Evolutionary conservation across 208 protist species (phyloP), one percentile per base, ranked within the genome.

Genomic region (Strigomonas galati): DNA sequence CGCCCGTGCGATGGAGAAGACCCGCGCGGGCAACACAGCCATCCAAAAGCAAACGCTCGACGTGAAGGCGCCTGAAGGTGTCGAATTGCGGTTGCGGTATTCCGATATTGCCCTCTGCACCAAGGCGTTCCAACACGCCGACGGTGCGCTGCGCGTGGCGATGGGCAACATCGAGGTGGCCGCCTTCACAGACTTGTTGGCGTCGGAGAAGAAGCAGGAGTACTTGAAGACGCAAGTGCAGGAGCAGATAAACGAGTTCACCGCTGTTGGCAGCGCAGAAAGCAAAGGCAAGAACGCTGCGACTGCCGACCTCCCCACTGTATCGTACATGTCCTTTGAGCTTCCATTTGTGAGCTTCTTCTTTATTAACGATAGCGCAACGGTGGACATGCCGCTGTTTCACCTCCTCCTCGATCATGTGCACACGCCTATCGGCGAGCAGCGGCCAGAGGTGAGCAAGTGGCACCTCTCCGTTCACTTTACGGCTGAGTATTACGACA

Each of bases 311-410:
- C 32, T 15, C 53, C 6, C 26, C 30, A 55, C 28, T 0, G 44
- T 35, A 19, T 30, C 27, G 51, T 31, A 52, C 43, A 30, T 69
- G 6, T 72, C 61, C 14, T 58, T 80, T 32, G 35, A 23, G 19
- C 26, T 84, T 19, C 73, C 65, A 7, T 78, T 64, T 21, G 6
- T 81, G 10, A 74, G 64, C 55, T 0, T 87, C 7, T 73, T 73
- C 56, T 31, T 87, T 28, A 63, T 87, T 14, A 69, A 87, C 64
- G 78, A 87, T 48, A 72, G 76, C 44, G 67, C 57, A n/a, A 56
- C 53, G 26, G 59, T 69, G 21, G 71, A 78, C 35, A 37, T 81
- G 51, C 78, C 78, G 19, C 69, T 84, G 1, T 73, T 87, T 67
- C 70, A 78, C 31, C 2, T 71, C 21, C 71, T 70, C 10, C 31